Base-by-base conservation (phyloP, 2,329 filamentous ascomycete species). In the Hypoxylon sp. region DNA sequence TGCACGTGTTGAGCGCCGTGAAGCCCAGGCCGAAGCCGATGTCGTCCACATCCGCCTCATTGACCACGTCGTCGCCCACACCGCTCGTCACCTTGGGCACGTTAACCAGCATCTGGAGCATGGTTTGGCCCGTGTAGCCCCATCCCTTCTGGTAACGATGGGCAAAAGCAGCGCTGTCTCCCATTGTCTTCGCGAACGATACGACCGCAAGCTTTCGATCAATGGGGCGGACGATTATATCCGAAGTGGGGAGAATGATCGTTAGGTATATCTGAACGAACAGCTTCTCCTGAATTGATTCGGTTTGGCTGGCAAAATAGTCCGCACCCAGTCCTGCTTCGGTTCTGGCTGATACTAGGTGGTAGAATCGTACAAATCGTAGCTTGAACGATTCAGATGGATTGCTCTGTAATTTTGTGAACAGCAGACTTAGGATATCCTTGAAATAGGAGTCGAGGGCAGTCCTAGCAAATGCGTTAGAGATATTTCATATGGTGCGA, bases 151-250 rank as follows among this genome's bases (percentile, higher is more conserved):
- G 86, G 75, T 94, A 95, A 63, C 89, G 88, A 58, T 89, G 85
- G 0, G 91, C 91, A 73, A 99, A 98, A 0, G 91, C 89, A 70
- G 90, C 83, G 6, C 92, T 97, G 77, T 96, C 91, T 68, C 92
- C 91, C 22, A 98, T 83, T 1, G 93, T 96, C 81, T 97, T 97
- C 34, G 94, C 94, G 69, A 97, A 89, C 1, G 94, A 97, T 32
- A 99, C 87, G 19, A 97, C 94, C 1, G 94, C 95, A 1, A 91
- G 89, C 80, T 99, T 99, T 72, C 95, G 92, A 76, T 99, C 96
- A 30, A 93, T 84, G 0, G 95, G 94, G 4, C 92, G 89, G 24
- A 91, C 89, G 24, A 99, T 86, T 78, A 96, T 94, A 76, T 94
- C 91, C 0, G 94, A 97, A 61, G 93, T 91, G 0, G 91, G 91